Conservation (phyloP, 768 basidiomycete species). For the Wakefieldia striispora region DNA sequence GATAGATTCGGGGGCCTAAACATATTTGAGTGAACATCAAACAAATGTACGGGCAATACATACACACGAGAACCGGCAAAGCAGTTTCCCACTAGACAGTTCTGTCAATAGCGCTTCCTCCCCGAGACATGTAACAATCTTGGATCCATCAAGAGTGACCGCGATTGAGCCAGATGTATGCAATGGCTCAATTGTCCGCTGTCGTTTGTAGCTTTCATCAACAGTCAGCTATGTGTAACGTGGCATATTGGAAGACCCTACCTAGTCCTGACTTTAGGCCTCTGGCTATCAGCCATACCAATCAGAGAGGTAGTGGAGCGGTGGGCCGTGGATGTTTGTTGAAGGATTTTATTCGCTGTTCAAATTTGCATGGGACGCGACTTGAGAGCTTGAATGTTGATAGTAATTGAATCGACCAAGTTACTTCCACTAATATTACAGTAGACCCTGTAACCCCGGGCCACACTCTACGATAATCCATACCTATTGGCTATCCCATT, state of each 20-base stretch:
- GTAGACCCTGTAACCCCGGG: no score
- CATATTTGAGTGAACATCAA: background rate
- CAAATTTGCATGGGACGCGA: no score
- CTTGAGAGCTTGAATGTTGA: no score
- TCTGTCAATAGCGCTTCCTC: slow-evolving; percentile 86
- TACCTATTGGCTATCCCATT: no score
- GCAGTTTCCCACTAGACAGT: slow-evolving; percentile 64
- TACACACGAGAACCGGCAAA: slow-evolving; percentile 84
- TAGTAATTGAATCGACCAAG: no score
- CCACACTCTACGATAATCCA: no score
- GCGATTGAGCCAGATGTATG: slow-evolving; percentile 89
- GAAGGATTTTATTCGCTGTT: slow-evolving; percentile 7
- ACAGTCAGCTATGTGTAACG: slow-evolving; percentile 9
- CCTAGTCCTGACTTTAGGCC: slow-evolving; percentile 47
- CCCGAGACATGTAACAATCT: slow-evolving; percentile 81
- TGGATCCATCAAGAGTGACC: slow-evolving; percentile 72
- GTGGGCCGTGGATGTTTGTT: slow-evolving; percentile 1
- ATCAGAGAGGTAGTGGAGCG: background rate
- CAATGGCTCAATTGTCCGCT: slow-evolving; percentile 68
- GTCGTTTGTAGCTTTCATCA: slow-evolving; percentile 67
- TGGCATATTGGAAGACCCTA: slow-evolving; percentile 1
- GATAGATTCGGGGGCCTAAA: slow-evolving; percentile 80
- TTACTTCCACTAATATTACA: no score
- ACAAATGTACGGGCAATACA: slow-evolving; percentile 32
- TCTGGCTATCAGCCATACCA: slow-evolving; percentile 28